These are phyloP conservation scores for Xylaria sp. DNA, from an alignment of 2,329 filamentous ascomycete genomes.

Conservation along the genomic window DNA sequence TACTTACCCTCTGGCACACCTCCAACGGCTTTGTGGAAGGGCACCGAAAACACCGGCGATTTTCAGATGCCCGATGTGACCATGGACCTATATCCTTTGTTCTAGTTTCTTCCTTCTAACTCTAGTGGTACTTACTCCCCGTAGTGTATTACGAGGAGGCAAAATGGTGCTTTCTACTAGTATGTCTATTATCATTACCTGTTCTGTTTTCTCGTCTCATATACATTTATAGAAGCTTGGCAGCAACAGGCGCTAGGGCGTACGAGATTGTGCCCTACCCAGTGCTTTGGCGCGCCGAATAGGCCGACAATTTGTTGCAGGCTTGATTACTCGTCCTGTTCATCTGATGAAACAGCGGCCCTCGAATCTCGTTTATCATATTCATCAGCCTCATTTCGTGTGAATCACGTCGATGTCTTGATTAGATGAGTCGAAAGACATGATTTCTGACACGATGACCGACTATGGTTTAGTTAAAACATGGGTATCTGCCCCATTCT, in stretches of 20 bases:
- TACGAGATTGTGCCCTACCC: constrained; percentile 3
- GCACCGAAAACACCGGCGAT: constrained; percentile 3
- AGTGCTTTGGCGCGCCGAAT: constrained; percentile 32
- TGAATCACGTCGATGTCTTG: constrained; percentile 26
- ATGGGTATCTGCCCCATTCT: constrained; percentile 38
- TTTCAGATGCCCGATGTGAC: neutral
- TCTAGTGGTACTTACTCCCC: constrained; percentile 1
- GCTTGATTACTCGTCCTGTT: constrained; percentile 2
- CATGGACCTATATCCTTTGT: constrained; percentile 4
- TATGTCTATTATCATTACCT: neutral
- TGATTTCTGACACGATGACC: constrained; percentile 36
- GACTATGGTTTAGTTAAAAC: constrained; percentile 38
- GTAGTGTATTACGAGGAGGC: neutral
- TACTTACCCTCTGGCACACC: neutral
- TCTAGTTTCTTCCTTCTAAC: constrained; percentile 1
- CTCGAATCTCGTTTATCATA: constrained; percentile 26
- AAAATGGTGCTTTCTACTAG: neutral
- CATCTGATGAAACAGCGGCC: constrained; percentile 18
- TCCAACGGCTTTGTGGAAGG: constrained; percentile 9
- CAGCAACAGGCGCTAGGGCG: neutral
- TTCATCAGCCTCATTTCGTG: constrained; percentile 31
- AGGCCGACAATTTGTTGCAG: constrained; percentile 6
- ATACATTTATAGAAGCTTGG: constrained; percentile 28
- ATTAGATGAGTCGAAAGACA: constrained; percentile 39
- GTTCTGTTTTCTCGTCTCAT: constrained; percentile 11